phyloP scores from a whole-genome alignment of 2,329 filamentous ascomycete genomes.

The Sarocladium brachiariae region DNA sequence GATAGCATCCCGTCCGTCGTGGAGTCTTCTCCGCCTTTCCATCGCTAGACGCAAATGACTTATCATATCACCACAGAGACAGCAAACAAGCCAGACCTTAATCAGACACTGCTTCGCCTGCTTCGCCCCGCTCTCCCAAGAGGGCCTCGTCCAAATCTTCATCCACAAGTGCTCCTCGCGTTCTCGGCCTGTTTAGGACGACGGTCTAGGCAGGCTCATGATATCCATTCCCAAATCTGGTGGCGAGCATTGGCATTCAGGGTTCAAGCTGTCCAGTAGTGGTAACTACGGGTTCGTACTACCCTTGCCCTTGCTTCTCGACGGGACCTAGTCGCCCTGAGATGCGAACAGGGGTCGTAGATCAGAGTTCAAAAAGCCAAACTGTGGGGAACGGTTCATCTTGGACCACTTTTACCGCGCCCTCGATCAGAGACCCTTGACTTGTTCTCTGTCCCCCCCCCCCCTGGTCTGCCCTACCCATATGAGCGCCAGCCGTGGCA shows the following conservation, averaged over 20 bases:
- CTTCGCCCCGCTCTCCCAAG: neutral
- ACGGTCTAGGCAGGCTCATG: no score
- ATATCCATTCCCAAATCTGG: neutral
- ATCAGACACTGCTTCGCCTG: constrained; percentile 2
- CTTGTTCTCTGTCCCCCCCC: neutral
- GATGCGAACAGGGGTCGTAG: constrained; percentile 7
- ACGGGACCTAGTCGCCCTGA: neutral
- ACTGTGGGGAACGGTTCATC: constrained; percentile 6
- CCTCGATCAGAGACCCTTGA: constrained; percentile 7
- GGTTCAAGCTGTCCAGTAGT: neutral
- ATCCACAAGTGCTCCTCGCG: no score
- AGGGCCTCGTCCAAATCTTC: neutral
- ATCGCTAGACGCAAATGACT: constrained; percentile 7
- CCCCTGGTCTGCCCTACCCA: no score
- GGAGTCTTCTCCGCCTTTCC: constrained; percentile 4
- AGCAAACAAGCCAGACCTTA: neutral
- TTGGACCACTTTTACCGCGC: neutral
- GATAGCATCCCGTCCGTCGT: constrained; percentile 1
- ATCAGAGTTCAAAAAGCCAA: constrained; percentile 9
- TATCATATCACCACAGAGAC: neutral
- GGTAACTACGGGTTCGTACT: neutral
- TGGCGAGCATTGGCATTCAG: neutral
- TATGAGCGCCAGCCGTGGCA: neutral
- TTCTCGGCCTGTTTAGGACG: no score
- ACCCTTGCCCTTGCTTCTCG: constrained; percentile 4